Conservation (phyloP, 2,329 filamentous ascomycete species). For the Arthrobotrys sphaeroides region DNA sequence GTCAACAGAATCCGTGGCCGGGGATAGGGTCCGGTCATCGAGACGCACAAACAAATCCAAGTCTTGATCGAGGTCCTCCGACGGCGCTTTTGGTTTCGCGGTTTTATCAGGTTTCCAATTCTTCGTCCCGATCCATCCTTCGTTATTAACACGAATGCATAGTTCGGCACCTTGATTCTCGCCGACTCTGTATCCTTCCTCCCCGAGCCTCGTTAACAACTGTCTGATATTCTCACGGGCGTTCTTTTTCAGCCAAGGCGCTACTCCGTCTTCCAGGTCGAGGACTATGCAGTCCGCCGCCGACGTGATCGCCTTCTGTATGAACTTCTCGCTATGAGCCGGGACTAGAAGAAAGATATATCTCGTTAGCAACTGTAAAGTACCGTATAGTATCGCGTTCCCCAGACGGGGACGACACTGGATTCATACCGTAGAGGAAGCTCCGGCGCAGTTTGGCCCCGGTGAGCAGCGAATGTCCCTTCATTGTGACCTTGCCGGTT, state of each 20-base stretch:
- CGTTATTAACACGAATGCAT: constrained; percentile 37
- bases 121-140: constrained; percentile 23
- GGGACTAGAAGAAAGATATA: constrained; percentile 12
- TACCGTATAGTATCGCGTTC: too few relatives aligned
- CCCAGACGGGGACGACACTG: too few relatives aligned
- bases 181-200: constrained; percentile 29
- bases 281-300: constrained; percentile 44
- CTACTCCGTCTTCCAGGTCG: constrained; percentile 47
- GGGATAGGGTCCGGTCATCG: background rate
- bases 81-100: background rate
- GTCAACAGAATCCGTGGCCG: background rate
- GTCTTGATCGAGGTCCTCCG: constrained; percentile 30
- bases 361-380: background rate
- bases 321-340: constrained; percentile 25
- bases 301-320: constrained; percentile 37
- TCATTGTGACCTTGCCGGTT: background rate
- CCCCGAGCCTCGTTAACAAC: constrained; percentile 4
- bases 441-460: constrained; percentile 14
- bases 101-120: background rate
- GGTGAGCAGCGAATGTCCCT: constrained; percentile 22
- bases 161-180: constrained; percentile 39
- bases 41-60: constrained; percentile 30
- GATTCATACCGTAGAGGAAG: constrained; percentile 42
- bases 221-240: constrained; percentile 32
- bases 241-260: constrained; percentile 1